Conservation (phyloP, 2,329 filamentous ascomycete species). For the Stemphylium vesicarium region DNA sequence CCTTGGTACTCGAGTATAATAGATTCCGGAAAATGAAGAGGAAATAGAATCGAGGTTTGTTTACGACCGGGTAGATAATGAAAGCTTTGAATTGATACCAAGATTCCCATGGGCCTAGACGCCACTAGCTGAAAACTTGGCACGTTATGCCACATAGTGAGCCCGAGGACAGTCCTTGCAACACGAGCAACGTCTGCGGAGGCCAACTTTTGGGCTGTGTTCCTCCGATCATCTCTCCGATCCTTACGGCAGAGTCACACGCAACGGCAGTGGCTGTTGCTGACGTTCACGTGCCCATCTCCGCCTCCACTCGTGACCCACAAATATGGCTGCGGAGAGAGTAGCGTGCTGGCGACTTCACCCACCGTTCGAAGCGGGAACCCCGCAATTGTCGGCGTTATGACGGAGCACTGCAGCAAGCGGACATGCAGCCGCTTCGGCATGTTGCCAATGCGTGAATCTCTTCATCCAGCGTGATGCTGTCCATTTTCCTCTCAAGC, state of each 20-base stretch:
- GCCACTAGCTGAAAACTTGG: background rate
- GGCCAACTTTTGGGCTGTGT: background rate
- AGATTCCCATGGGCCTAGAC: background rate
- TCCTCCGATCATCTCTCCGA: constrained; percentile 12
- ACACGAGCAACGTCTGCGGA: background rate
- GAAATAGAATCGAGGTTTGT: background rate
- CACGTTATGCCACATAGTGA: background rate
- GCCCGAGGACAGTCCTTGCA: background rate
- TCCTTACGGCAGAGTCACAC: constrained; percentile 3
- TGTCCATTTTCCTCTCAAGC: background rate
- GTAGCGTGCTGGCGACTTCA: constrained; percentile 16
- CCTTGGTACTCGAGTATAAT: constrained; percentile 1
- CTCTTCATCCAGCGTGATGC: constrained; percentile 1
- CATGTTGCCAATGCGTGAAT: constrained; percentile 3
- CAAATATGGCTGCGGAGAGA: constrained; percentile 16
- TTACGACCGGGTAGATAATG: background rate
- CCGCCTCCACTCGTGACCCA: constrained; percentile 20
- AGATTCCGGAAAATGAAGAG: background rate
- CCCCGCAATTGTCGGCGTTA: constrained; percentile 26
- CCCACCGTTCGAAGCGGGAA: constrained; percentile 17
- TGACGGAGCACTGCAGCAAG: constrained; percentile 24
- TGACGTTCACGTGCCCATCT: constrained; percentile 12
- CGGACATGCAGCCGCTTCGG: constrained; percentile 15
- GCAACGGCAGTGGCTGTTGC: background rate
- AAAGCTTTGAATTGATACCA: background rate